Base-by-base conservation (phyloP, 495 filamentous ascomycete species). In the Penicillium lagena region DNA sequence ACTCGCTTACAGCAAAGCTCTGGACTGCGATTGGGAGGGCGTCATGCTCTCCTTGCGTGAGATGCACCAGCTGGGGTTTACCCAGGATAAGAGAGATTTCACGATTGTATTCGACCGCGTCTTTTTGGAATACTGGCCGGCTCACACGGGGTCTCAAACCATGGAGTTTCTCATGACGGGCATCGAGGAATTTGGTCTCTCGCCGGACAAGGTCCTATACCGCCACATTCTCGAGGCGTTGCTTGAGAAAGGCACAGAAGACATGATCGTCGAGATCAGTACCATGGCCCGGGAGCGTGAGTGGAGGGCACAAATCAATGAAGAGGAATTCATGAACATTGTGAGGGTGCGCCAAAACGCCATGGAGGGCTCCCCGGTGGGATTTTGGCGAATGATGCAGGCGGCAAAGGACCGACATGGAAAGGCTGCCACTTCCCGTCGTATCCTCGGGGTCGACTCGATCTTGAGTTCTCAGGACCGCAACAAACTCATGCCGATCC, bases 341-440 rank as follows among this genome's bases (percentile, higher is more conserved):
- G 9, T 72, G 11, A 58, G 51, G 3, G 40, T 39, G 4, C 64
- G 62, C n/a, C 62, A 58, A 4, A 37, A 59, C 12, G 54, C 60
- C 35, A 62, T 68, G 42, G 59, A 63, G 39, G 44, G 57, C 1
- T 51, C 58, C 4, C 70, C 68, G 0, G 60, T 68, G 12, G 67
- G 70, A 10, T 54, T 66, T 39, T 73, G 68, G 68, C 61, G 66
- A 13, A 68, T 72, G 70, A 45, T 72, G 11, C 66, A 70, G 37
- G 62, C 68, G 5, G 67, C 70, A 7, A 66, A 63, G 33, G 43
- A 56, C 7, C 51, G 62, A 41, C 50, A 66, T 37, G 50, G 52
- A n/a, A 50, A 61, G 44, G 52, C 59, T 7, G 44, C 68, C 39
- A 43, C 50, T 32, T 67, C 63, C n/a, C 58, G 57, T 38, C 61